Evolutionary conservation across 208 protist species (phyloP), one percentile per base, ranked within the genome.

Genomic region (Leishmania martiniquensis): DNA sequence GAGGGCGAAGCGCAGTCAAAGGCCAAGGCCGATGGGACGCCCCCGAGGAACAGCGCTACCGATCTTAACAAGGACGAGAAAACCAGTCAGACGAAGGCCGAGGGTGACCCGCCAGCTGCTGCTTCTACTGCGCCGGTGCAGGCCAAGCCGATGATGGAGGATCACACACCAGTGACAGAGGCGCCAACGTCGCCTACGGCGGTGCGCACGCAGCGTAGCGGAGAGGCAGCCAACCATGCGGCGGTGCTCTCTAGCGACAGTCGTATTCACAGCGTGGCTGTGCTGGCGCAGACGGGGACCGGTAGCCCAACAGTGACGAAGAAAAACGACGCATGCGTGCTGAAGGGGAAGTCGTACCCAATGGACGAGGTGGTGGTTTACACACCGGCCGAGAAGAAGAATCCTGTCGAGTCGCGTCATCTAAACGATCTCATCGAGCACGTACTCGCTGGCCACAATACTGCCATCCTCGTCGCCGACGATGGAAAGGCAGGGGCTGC

Each of bases 371-470:
- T 85, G 54, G 72, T 89, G 10, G 74, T 76, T 37, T 90, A 76
- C 77, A 68, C 81, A 34, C 77, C 76, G n/a, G 76, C 67, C 25
- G 66, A 70, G 34, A 69, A 65, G 17, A 67, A 86, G 39, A 34
- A 3, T 29, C 49, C 49, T 34, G 22, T 83, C 29, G 70, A 82
- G 47, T 86, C 85, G 45, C 65, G 54, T 57, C 57, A 82, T 44
- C 60, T 94, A 52, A 39, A 78, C 1, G 80, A 83, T 37, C 80
- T 85, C 51, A 57, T 91, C 25, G 82, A 87, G 47, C 87, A 93
- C 78, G 69, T 90, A 39, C 69, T 89, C 42, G 83, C 77, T 1
- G 86, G 90, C 62, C 90, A 93, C 84, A 89, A 91, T 77, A 73
- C 73, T 74, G 85, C 87, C 6, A 32, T 93, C 34, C 79, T 90